Evolutionary conservation across 352 stramenopile species (phyloP).

Genomic region (Hyaloperonospora arabidopsidis): DNA sequence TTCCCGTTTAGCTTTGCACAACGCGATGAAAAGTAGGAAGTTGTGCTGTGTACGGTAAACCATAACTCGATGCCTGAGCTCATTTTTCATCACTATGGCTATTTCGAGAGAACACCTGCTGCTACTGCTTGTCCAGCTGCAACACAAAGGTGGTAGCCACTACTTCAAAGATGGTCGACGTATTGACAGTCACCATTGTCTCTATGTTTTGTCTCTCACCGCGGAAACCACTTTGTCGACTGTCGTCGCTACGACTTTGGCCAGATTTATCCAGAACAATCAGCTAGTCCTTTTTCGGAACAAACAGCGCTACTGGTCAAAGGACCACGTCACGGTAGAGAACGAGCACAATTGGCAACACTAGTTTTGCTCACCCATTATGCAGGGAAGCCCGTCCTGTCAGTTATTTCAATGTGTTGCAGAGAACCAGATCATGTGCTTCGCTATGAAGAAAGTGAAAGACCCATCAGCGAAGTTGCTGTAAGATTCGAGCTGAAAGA

Average conservation of each 20-base stretch:
- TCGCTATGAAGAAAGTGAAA: slow-evolving; percentile 9
- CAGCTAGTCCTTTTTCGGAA: no score
- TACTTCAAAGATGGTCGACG: slow-evolving; percentile 7
- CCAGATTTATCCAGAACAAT: background rate
- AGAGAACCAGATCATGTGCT: background rate
- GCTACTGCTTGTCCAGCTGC: slow-evolving; percentile 60
- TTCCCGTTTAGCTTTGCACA: no score
- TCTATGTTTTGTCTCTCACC: slow-evolving; percentile 11
- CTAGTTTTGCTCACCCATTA: no score
- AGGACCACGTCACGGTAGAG: no score
- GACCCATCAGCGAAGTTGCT: slow-evolving; percentile 15
- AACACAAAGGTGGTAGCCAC: slow-evolving; percentile 38
- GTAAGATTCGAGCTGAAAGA: slow-evolving; percentile 25
- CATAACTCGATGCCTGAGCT: no score
- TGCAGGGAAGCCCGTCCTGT: no score
- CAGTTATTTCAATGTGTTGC: slow-evolving; percentile 12
- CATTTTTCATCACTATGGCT: no score
- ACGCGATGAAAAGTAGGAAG: no score
- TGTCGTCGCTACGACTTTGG: slow-evolving; percentile 16
- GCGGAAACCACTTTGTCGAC: slow-evolving; percentile 5
- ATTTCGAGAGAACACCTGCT: no score
- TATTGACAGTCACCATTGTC: background rate
- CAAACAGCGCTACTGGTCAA: no score
- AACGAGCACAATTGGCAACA: no score
- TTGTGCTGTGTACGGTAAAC: no score